Evolutionary conservation across 2,329 filamentous ascomycete genomes (phyloP).

Genomic region (Fusarium lateritium): DNA sequence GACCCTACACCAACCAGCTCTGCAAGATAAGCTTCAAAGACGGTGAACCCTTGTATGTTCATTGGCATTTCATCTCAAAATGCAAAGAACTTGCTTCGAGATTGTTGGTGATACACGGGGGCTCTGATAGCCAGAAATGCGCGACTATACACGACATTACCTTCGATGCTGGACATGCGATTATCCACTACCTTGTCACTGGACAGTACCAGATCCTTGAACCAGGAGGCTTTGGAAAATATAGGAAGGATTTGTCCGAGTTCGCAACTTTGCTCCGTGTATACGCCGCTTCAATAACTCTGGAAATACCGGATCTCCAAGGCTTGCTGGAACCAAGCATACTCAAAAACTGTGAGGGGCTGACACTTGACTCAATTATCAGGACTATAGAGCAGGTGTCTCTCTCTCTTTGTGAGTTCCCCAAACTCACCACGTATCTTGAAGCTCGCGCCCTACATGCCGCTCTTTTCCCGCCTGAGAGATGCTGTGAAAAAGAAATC

Average conservation of each 20-base stretch:
- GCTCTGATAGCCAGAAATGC: no score
- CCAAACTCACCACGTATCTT: background rate
- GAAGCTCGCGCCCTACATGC: background rate
- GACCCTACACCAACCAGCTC: background rate
- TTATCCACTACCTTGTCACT: constrained; percentile 2
- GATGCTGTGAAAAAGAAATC: no score
- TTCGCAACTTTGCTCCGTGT: no score
- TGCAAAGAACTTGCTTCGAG: background rate
- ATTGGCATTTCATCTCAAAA: background rate
- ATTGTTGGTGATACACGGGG: no score
- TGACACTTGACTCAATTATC: no score
- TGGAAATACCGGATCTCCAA: no score
- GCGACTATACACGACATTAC: background rate
- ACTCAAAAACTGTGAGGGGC: background rate
- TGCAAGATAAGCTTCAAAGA: background rate
- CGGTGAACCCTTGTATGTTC: background rate
- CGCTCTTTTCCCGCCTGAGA: no score
- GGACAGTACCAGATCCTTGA: background rate
- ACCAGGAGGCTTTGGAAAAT: no score
- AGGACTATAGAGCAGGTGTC: no score
- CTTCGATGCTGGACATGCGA: constrained; percentile 2
- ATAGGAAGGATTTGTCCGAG: no score
- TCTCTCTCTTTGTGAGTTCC: no score
- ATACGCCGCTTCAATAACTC: no score
- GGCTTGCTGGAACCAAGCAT: background rate